Conservation (phyloP, 331 rosid species). For the Arachis monticola region DNA sequence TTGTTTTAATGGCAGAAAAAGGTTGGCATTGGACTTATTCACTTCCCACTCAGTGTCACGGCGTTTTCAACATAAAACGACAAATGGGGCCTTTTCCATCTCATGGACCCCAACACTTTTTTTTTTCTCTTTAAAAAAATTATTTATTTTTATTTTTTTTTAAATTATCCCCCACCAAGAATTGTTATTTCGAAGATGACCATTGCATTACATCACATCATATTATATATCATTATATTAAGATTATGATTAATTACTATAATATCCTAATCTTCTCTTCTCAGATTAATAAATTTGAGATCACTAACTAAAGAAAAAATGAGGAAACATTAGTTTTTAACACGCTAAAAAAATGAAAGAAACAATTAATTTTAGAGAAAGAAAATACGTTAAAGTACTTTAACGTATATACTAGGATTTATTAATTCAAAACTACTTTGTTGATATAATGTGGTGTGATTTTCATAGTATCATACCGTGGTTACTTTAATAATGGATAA, state of each 20-base stretch:
- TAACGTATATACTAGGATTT: not conserved
- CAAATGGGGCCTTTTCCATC: slow-evolving; percentile 51
- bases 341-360: no score
- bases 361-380: no score
- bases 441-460: not conserved
- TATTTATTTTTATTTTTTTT: no score
- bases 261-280: no score
- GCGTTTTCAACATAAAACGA: slow-evolving; percentile 46
- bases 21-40: slow-evolving; percentile 60
- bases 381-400: no score
- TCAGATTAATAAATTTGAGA: no score
- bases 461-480: not conserved
- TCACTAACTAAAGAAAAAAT: no score
- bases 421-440: not conserved
- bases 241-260: not conserved
- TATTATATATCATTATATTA: not conserved
- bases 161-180: slow-evolving; percentile 13
- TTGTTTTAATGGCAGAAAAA: slow-evolving; percentile 59
- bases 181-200: not conserved
- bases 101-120: not conserved
- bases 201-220: not conserved
- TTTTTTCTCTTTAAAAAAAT: not conserved
- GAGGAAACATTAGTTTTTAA: no score
- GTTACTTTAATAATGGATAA: not conserved
- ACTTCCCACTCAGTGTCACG: slow-evolving; percentile 38